A percentile compares a stretch with the other conserved stretches of the same genome.
Conservation (phyloP, 164 flowering plant species). For the Houttuynia cordata region DNA sequence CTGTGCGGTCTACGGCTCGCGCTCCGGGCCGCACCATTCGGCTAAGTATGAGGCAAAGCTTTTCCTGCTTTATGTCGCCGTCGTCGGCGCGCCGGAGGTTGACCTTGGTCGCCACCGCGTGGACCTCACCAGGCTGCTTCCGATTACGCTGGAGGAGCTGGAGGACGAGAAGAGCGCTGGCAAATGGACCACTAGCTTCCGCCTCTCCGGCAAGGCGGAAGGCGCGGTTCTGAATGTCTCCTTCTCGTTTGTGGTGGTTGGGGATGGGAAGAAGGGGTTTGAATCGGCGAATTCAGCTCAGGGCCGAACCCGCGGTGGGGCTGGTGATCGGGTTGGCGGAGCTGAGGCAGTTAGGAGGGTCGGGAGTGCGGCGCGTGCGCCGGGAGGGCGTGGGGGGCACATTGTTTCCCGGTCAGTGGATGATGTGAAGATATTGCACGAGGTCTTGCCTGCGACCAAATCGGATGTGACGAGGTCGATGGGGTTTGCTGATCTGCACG, state of each 20-base stretch:
- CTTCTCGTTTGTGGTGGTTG: slow-evolving; percentile 59
- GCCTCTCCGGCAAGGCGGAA: slow-evolving; percentile 64
- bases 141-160: slow-evolving; percentile 82
- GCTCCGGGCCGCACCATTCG: slow-evolving; percentile 70
- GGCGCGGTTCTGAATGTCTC: slow-evolving; percentile 84
- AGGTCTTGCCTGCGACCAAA: slow-evolving; percentile 41
- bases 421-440: slow-evolving; percentile 67
- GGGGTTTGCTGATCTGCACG: background rate
- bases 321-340: slow-evolving; percentile 12
- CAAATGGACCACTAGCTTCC: slow-evolving; percentile 85
- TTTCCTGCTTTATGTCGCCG: slow-evolving; percentile 52
- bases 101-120: slow-evolving; percentile 89
- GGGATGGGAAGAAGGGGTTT: slow-evolving; percentile 24
- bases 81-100: slow-evolving; percentile 40
- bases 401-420: slow-evolving; percentile 31
- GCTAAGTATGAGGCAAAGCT: slow-evolving; percentile 92
- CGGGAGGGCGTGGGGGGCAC: slow-evolving; percentile 14
- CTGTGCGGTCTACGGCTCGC: slow-evolving; percentile 65
- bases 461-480: slow-evolving; percentile 39
- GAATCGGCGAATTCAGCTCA: background rate
- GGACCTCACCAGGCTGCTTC: slow-evolving; percentile 89
- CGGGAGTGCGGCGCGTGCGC: slow-evolving; percentile 17
- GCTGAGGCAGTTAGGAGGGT: slow-evolving; percentile 18
- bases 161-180: slow-evolving; percentile 84
- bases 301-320: too few relatives aligned